Percentiles rank a stretch among this genome's conserved stretches.
phyloP scores from a whole-genome alignment of 2,329 filamentous ascomycete genomes.

The Colletotrichum sp. region DNA sequence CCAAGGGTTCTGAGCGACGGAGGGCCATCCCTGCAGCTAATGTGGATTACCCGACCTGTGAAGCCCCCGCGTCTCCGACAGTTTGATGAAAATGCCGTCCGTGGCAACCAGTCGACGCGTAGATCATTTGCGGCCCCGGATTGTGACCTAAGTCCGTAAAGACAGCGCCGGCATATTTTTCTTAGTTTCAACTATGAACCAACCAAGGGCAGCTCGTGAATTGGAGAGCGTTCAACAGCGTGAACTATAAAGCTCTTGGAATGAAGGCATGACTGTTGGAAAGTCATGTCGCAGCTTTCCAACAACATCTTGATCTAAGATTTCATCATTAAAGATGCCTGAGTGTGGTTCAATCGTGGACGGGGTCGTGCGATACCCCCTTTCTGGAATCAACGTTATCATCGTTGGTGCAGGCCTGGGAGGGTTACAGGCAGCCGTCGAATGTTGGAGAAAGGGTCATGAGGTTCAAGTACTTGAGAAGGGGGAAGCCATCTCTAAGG shows the following conservation, averaged over 20 bases:
- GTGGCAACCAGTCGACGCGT: not conserved
- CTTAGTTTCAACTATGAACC: not conserved
- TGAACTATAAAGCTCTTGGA: not conserved
- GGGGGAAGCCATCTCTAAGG: not conserved
- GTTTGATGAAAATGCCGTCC: not conserved
- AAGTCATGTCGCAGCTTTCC: not conserved
- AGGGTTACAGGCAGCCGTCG: slow-evolving; percentile 15
- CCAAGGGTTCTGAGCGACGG: not conserved
- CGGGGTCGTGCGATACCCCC: not conserved
- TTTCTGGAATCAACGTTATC: slow-evolving; percentile 5
- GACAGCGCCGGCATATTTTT: not conserved
- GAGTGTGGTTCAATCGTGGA: not conserved
- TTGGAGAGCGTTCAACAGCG: not conserved
- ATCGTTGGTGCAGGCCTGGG: slow-evolving; percentile 19
- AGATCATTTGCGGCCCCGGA: not conserved
- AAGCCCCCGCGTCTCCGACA: not conserved
- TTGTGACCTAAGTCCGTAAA: not conserved
- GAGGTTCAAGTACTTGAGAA: slow-evolving; percentile 19
- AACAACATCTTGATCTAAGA: fast-evolving
- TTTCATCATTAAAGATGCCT: not conserved
- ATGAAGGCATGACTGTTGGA: not conserved
- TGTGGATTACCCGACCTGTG: not conserved
- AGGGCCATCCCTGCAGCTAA: not conserved
- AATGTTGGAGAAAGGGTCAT: slow-evolving; percentile 22
- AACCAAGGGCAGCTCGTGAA: not conserved